Evolutionary conservation across 352 stramenopile species (phyloP), one percentile per base, ranked within the genome.

Genomic region (Globisporangium solare): DNA sequence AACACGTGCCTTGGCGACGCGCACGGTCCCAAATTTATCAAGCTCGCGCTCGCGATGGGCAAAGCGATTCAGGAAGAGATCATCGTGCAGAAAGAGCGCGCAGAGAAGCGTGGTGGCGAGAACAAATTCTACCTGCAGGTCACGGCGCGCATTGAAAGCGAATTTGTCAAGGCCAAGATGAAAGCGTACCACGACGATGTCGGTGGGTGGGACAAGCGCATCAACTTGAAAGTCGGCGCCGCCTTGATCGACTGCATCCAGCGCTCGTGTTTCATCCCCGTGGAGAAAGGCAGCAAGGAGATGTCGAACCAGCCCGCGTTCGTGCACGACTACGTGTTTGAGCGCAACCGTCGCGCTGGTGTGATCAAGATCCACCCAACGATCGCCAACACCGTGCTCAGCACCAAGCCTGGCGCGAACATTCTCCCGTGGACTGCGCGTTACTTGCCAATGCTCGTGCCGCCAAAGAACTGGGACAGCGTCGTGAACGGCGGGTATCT

Each of bases 401-500:
- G 62, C 7, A 86, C 77, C 6, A 74, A 74, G 35, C 72, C 78
- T 1, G 62, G 69, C 46, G 68, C 75, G 5, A 88, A 91, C 24
- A 65, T 91, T 11, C 53, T 93, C 45, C 77, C 84, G 13, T 92
- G 83, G 76, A 91, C 79, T 17, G 80, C 87, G 15, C 76, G 94
- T 17, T 96, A 97, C 62, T 76, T 97, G 56, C 96, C 97, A 18
- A 99, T 99, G 97, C 77, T 99, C 42, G 88, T 99, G 11, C 93
- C 96, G 18, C 97, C 97, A 14, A 86, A 81, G 54, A 74, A 82
- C 24, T 99, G 97, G 97, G 83, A 79, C 8, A 73, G 67, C 47
- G 70, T 96, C 7, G 79, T 88, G 49, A 84, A 95, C 54, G 97
- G 97, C 15, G 95, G 94, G 10, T 99, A 98, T 67, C 68, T 97